Conservation (phyloP, 148 eudicot species). For the Silene uniflora region DNA sequence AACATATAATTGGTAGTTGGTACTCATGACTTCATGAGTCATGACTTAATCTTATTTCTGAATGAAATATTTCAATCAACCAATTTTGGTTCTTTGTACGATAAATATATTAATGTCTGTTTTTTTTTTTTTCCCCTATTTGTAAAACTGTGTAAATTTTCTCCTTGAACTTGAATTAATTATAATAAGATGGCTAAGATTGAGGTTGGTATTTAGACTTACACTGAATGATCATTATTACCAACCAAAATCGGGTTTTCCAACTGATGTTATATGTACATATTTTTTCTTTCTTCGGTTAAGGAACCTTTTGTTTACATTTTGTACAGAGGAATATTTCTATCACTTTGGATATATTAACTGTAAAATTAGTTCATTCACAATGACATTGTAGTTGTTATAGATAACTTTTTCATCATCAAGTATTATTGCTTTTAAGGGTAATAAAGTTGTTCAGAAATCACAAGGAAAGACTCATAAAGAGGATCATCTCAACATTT, state of each 20-base stretch:
- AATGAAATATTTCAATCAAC: background rate
- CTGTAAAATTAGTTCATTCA: background rate
- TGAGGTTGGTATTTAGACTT: no score
- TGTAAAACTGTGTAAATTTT: no score
- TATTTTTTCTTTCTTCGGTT: background rate
- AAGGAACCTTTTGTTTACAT: background rate
- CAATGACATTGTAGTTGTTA: background rate
- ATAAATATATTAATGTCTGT: background rate
- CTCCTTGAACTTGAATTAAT: no score
- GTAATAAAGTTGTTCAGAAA: background rate
- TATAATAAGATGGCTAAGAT: no score
- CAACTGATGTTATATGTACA: background rate
- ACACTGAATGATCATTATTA: background rate
- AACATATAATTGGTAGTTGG: background rate
- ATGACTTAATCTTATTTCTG: background rate
- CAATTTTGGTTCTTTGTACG: background rate
- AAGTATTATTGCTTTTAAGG: background rate
- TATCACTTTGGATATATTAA: background rate
- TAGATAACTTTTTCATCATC: background rate
- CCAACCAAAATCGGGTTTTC: background rate
- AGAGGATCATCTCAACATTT: background rate
- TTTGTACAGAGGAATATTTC: background rate
- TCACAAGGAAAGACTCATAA: background rate
- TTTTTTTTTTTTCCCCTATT: no score
- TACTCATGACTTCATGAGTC: background rate